Evolutionary conservation across 1,284 basidiomycete genomes (phyloP).

Genomic region (Binderoboletus segoi): DNA sequence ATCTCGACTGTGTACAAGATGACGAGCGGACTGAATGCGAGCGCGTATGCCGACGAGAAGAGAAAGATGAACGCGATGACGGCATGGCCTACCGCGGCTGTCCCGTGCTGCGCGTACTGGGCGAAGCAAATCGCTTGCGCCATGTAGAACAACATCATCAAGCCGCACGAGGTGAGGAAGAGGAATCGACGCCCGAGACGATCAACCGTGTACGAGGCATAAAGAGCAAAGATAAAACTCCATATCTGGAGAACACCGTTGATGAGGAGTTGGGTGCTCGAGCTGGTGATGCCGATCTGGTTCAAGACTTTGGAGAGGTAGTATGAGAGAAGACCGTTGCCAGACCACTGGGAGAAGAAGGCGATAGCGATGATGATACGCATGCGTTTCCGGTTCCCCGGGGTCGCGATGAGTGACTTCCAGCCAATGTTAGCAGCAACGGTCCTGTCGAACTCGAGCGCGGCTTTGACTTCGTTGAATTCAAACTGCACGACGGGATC

Average conservation of each 20-base stretch:
- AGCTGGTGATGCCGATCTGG: constrained; percentile 67
- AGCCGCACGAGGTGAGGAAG: constrained; percentile 60
- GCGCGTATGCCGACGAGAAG: constrained; percentile 69
- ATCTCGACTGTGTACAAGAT: constrained; percentile 78
- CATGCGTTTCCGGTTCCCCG: constrained; percentile 73
- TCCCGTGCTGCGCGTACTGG: constrained; percentile 52
- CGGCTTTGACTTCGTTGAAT: constrained; percentile 76
- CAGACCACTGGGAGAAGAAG: constrained; percentile 78
- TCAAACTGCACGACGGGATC: constrained; percentile 78
- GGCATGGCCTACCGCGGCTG: constrained; percentile 55
- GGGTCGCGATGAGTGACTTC: constrained; percentile 57
- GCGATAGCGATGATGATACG: constrained; percentile 69
- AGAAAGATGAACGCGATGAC: constrained; percentile 80
- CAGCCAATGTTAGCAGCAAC: constrained; percentile 62
- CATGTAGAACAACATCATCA: constrained; percentile 72
- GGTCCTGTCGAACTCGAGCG: constrained; percentile 64
- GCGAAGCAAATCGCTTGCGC: constrained; percentile 76
- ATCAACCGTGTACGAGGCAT: constrained; percentile 60
- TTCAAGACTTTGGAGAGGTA: constrained; percentile 75
- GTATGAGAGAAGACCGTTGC: constrained; percentile 76
- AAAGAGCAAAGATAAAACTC: constrained; percentile 67
- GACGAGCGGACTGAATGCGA: constrained; percentile 74
- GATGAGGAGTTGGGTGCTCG: constrained; percentile 65
- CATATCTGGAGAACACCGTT: constrained; percentile 77
- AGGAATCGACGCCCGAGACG: constrained; percentile 61